Evolutionary conservation across 2,329 filamentous ascomycete genomes (phyloP).

Genomic region (Metarhizium sp.): DNA sequence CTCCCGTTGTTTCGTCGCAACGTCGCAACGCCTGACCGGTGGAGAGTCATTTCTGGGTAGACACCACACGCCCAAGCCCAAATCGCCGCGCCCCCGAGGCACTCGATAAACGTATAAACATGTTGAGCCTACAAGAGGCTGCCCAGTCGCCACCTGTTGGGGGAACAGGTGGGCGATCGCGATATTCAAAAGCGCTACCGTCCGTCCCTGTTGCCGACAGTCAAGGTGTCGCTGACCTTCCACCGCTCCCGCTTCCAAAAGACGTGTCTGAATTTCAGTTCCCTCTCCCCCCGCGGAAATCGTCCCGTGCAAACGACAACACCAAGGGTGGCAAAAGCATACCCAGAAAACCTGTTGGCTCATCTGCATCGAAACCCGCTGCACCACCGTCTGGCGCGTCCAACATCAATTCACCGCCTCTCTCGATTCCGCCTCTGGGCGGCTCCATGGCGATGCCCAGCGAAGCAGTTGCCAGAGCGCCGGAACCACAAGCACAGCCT

Average conservation of each 20-base stretch:
- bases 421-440: slow-evolving; percentile 7
- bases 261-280: slow-evolving; percentile 13
- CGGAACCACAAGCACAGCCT: slow-evolving; percentile 3
- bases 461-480: slow-evolving; percentile 19
- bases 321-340: slow-evolving; percentile 8
- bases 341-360: slow-evolving; percentile 12
- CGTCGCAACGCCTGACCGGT: neutral
- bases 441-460: slow-evolving; percentile 25
- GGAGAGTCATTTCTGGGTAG: neutral
- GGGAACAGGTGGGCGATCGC: slow-evolving; percentile 32
- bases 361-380: slow-evolving; percentile 1
- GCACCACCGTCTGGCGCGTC: neutral
- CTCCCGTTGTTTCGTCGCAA: neutral
- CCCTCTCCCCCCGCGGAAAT: slow-evolving; percentile 15
- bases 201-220: slow-evolving; percentile 11
- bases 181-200: slow-evolving; percentile 50
- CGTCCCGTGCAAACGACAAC: slow-evolving; percentile 13
- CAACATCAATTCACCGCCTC: slow-evolving; percentile 9
- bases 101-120: neutral
- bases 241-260: slow-evolving; percentile 13
- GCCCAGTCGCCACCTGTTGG: slow-evolving; percentile 6
- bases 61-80: neutral
- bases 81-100: neutral
- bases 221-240: slow-evolving; percentile 3
- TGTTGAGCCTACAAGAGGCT: slow-evolving; percentile 4